Percentiles rank a stretch among this genome's conserved stretches.
phyloP scores from a whole-genome alignment of 345 rosid genomes.

The Melastoma malabathricum region DNA sequence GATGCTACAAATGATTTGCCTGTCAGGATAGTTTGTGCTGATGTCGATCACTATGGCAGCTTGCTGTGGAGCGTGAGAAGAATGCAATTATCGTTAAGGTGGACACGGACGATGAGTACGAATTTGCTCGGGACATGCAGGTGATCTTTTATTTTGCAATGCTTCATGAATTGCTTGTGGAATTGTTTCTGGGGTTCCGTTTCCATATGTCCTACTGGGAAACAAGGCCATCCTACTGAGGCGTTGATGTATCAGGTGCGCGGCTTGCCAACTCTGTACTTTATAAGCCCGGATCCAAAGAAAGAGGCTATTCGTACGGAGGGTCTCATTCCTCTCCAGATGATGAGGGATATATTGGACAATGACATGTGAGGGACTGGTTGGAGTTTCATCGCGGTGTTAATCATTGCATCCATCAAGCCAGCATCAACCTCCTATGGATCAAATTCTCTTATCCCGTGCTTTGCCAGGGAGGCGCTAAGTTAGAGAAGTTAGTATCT shows the following conservation, averaged over 20 bases:
- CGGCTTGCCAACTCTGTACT: conserved; percentile 75
- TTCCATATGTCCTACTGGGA: neutral
- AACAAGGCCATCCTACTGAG: neutral
- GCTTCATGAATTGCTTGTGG: neutral
- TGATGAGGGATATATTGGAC: conserved; percentile 85
- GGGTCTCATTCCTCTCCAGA: conserved; percentile 74
- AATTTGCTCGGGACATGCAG: conserved; percentile 94
- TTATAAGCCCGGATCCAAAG: conserved; percentile 75
- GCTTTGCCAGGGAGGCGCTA: too few relatives aligned
- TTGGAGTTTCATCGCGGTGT: neutral
- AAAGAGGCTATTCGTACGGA: conserved; percentile 88
- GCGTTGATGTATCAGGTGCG: conserved; percentile 43
- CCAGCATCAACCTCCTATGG: too few relatives aligned
- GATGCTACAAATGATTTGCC: neutral
- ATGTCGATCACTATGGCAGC: conserved; percentile 26
- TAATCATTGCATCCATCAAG: too few relatives aligned
- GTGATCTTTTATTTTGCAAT: conserved; percentile 10
- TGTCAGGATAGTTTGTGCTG: neutral
- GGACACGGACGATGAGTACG: conserved; percentile 80
- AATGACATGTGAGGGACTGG: conserved; percentile 50
- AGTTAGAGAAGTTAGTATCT: too few relatives aligned
- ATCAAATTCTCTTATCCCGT: too few relatives aligned
- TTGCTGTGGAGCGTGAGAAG: conserved; percentile 75
- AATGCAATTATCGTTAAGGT: conserved; percentile 80
- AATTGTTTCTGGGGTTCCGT: neutral